Evolutionary conservation across 208 protist species (phyloP), one percentile per base, ranked within the genome.

Genomic region (Strigomonas galati): DNA sequence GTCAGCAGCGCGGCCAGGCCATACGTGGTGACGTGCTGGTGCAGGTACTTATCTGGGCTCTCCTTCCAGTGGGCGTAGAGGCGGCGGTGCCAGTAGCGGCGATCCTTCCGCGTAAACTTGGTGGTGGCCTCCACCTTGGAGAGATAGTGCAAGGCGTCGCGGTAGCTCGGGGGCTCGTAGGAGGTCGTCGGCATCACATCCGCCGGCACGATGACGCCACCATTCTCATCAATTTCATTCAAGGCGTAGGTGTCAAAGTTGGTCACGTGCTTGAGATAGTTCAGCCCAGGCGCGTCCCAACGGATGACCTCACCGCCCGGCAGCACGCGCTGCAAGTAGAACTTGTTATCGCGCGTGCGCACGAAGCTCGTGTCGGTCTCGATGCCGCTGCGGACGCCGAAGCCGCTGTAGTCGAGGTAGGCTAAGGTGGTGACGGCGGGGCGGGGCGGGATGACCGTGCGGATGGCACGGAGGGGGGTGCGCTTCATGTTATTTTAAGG

Each of bases 181-280:
- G 83, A 53, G 4, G 84, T 66, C 0, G 85, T 93, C 12, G 87
- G 79, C 67, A 92, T 82, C 26, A 96, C 84, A 67, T 93, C 85
- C 0, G 81, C 30, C 0, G 91, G 91, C 28, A 96, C 85, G 37
- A 93, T 74, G 28, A 96, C 56, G 12, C 91, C 87, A 19, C 91
- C 91, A 40, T 94, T 83, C 62, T 92, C 85, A 65, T 96, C 82
- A 60, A 96, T 94, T n/a, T 92, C 91, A 54, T 84, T 88, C 7
- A 96, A 60, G 7, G 76, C 65, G 75, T 94, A 93, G 17, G 84
- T 94, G 44, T 96, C 91, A 64, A 93, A 93, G 66, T 96, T 96
- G 1, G 85, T 92, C 40, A 89, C 85, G 65, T 93, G 72, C 63
- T 94, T 93, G 15, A 94, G 40, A 58, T 90, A 80, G 61, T 92